Evolutionary conservation across 202 grass and related monocot species (phyloP), one percentile per base, ranked within the genome.

Genomic region (Carex arenaria): DNA sequence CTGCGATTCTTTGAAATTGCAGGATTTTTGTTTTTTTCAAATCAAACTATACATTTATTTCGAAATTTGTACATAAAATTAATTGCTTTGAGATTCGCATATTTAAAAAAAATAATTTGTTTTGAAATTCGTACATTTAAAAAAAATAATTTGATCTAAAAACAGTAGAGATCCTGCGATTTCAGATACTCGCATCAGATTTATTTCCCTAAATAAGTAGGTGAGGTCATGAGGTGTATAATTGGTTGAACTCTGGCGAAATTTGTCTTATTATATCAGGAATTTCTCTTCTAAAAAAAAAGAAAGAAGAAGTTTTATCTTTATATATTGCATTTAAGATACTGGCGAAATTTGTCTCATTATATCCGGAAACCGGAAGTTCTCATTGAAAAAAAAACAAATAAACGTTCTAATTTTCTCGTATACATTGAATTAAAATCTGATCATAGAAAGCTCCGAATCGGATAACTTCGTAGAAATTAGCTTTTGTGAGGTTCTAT

Each of bases 211-310:
- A n/a, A n/a, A n/a, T n/a, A n/a, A n/a, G 28, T 66, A 66, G 10
- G 34, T 15, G 13, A 66, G 12, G 28, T 23, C 3, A 66, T 15
- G 13, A 66, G 12, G 28, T 23, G 60, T 26, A 62, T 26, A 62
- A 62, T 26, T 62, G 20, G 20, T 11, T 62, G 1, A 62, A 62
- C 60, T 62, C 20, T 26, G 56, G 4, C 4, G 61, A 64, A 30
- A 64, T 66, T 66, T 72, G 69, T 72, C 68, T 72, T 72, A 72
- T 49, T 11, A 19, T 72, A 72, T 51, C 67, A 3, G 30, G 30
- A 67, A 17, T 20, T 62, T 62, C 60, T 26, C 60, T 7, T 7
- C 17, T 59, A 0, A 59, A 59, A 59, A 59, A 59, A 59, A 57
- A n/a, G 2, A 56, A 0, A n/a, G 4, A 20, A 20, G 0, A 40